These are phyloP conservation scores for Paramecium pentaurelia DNA, from an alignment of 73 alveolate genomes.

Conservation along the genomic window DNA sequence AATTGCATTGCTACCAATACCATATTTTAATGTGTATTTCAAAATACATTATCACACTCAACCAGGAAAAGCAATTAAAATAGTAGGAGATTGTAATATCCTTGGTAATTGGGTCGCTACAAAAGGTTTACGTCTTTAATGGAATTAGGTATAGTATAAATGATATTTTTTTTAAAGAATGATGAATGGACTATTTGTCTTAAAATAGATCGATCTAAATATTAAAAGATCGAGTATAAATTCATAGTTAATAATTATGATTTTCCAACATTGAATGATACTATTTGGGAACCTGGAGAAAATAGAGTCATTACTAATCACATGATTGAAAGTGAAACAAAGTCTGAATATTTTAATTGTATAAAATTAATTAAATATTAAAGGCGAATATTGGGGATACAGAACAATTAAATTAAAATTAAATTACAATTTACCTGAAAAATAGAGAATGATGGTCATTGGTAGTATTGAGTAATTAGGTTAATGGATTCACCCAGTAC, in stretches of 20 bases:
- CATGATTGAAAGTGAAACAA: neutral
- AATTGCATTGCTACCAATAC: neutral
- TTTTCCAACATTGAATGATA: neutral
- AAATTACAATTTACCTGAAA: neutral
- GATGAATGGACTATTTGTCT: constrained; percentile 1
- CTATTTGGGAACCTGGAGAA: constrained; percentile 11
- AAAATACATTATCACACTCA: constrained; percentile 2
- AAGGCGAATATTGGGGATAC: constrained; percentile 31
- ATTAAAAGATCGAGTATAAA: constrained; percentile 10
- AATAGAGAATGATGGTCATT: constrained; percentile 16
- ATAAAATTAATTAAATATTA: neutral
- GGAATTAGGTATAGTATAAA: neutral
- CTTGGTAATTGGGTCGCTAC: constrained; percentile 3
- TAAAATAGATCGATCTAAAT: neutral
- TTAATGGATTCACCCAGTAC: neutral
- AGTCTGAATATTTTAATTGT: neutral
- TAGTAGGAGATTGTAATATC: neutral
- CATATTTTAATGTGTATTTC: neutral
- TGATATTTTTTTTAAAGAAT: neutral
- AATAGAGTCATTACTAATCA: neutral
- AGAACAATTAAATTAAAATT: constrained; percentile 27
- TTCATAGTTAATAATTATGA: neutral
- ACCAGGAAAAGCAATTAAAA: neutral
- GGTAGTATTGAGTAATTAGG: neutral
- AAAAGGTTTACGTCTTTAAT: neutral